Evolutionary conservation across 2,329 filamentous ascomycete genomes (phyloP), one percentile per base, ranked within the genome.

Genomic region (Talaromyces piceae): DNA sequence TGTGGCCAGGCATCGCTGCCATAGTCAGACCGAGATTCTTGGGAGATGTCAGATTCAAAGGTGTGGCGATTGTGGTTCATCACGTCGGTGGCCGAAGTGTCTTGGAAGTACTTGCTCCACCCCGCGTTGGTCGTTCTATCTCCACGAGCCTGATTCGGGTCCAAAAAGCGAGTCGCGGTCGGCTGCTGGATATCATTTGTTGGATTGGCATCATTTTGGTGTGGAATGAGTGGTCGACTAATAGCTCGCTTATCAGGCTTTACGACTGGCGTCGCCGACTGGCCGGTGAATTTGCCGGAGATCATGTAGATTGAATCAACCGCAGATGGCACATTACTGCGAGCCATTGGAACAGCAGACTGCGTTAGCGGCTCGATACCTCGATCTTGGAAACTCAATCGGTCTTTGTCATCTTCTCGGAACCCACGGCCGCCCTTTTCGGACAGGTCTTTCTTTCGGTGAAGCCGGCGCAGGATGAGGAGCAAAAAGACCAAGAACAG

Each of bases 401-500:
- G 66, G 49, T 85, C 87, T 67, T 84, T 83, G 58, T 81, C 70
- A 55, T 72, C 50, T 68, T 74, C 58, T 69, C 78, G 53, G 66
- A 67, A 58, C 68, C 73, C 45, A n/a, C 52, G 74, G 13, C 44
- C 27, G 37, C 68, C 70, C 53, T 79, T 77, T 33, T 69, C 63
- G 49, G 77, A 76, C 50, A 56, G 55, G 41, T 59, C 53, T 45
- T 74, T 78, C 59, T 78, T 77, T 64, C 79, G 82, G 58, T 79
- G 76, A 53, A 77, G 77, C 57, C 79, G 80, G 62, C 80, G 77
- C 22, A 90, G 70, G 25, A 86, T 74, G 47, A 93, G 73, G 18
- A 96, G 76, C n/a, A 89, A 64, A 1, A 87, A 66, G 23, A 87
- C 76, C n/a, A 94, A 73, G 5, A 95, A 64, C 0, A 82, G 70